phyloP scores from a whole-genome alignment of 495 filamentous ascomycete species.

The Penicillium herquei region DNA sequence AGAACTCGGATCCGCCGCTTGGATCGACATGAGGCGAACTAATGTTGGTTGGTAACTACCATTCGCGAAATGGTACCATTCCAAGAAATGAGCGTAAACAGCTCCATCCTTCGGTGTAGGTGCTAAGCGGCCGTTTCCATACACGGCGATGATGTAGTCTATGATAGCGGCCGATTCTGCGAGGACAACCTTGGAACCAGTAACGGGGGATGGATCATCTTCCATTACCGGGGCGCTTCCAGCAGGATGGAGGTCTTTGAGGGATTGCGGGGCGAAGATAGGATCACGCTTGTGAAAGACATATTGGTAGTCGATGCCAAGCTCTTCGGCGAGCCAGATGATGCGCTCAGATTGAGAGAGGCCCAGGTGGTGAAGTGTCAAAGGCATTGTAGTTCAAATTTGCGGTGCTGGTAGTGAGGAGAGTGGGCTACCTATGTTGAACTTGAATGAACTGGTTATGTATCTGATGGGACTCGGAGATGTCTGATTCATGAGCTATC shows the following conservation, averaged over 20 bases:
- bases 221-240: constrained; percentile 57
- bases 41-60: constrained; percentile 49
- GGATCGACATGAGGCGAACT: constrained; percentile 21
- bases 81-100: constrained; percentile 54
- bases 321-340: constrained; percentile 63
- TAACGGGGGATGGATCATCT: constrained; percentile 42
- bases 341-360: constrained; percentile 60
- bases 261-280: constrained; percentile 51
- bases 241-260: constrained; percentile 49
- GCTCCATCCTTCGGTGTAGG: constrained; percentile 36
- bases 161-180: constrained; percentile 54
- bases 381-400: constrained; percentile 14
- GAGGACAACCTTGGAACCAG: constrained; percentile 28
- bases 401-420: background rate
- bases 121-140: constrained; percentile 47
- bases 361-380: constrained; percentile 59
- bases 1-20: constrained; percentile 9
- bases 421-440: background rate
- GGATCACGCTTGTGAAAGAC: constrained; percentile 51
- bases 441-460: too few species aligned
- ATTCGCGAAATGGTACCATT: constrained; percentile 62
- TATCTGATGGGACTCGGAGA: too few species aligned
- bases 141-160: constrained; percentile 55
- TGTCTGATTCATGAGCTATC: too few species aligned
- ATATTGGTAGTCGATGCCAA: constrained; percentile 51